Percentiles rank a stretch among this genome's conserved stretches.
Evolutionary conservation across 495 filamentous ascomycete genomes (phyloP).

Genomic region (Aspergillus saccharolyticus): DNA sequence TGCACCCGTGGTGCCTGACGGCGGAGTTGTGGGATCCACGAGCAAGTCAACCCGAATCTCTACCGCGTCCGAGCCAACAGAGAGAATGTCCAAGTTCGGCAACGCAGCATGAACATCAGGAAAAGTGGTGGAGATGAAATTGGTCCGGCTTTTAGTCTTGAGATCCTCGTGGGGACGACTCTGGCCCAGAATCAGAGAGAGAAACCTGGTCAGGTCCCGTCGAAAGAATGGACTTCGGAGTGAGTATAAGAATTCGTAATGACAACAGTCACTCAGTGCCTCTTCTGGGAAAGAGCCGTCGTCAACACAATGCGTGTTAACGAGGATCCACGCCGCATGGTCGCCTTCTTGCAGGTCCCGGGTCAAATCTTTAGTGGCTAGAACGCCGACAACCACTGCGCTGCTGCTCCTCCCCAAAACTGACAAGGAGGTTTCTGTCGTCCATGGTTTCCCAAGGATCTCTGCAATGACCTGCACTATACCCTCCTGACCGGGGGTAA

Average conservation of each 20-base stretch:
- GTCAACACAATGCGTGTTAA: slow-evolving; percentile 70
- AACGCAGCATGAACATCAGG: slow-evolving; percentile 78
- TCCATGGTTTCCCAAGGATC: slow-evolving; percentile 61
- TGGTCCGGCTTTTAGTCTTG: slow-evolving; percentile 68
- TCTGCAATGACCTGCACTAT: slow-evolving; percentile 66
- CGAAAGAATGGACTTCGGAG: slow-evolving; percentile 60
- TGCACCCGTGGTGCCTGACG: slow-evolving; percentile 48
- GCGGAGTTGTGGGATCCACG: slow-evolving; percentile 54
- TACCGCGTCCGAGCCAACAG: slow-evolving; percentile 77
- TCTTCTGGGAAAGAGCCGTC: slow-evolving; percentile 62
- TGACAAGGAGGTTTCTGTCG: slow-evolving; percentile 48
- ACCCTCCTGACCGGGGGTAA: slow-evolving; percentile 54
- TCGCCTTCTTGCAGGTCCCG: slow-evolving; percentile 45
- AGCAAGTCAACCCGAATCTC: slow-evolving; percentile 79
- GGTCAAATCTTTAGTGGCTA: slow-evolving; percentile 44
- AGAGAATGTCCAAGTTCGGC: slow-evolving; percentile 77
- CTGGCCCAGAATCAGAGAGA: slow-evolving; percentile 72
- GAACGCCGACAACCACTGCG: slow-evolving; percentile 55
- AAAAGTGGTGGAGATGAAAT: slow-evolving; percentile 81
- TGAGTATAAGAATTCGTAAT: slow-evolving; percentile 82
- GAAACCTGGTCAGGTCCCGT: slow-evolving; percentile 70
- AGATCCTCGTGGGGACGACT: slow-evolving; percentile 67
- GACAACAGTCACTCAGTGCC: slow-evolving; percentile 56
- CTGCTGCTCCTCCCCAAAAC: slow-evolving; percentile 45
- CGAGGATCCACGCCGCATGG: slow-evolving; percentile 49